phyloP scores from a whole-genome alignment of 192 early-diverging fungal species.

The Coemansia furcata region DNA sequence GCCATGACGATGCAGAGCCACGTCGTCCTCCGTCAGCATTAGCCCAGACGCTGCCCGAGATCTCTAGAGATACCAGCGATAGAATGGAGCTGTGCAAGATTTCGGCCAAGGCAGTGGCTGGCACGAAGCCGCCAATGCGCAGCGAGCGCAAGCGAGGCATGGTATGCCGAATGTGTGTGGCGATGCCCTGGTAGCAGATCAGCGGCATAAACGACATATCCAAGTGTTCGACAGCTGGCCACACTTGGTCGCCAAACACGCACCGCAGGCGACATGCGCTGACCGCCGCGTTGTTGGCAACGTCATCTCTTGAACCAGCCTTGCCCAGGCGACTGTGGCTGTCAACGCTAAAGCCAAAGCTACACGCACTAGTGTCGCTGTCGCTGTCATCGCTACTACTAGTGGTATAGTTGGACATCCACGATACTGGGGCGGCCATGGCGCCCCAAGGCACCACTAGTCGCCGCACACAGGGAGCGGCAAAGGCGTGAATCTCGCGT shows the following conservation, averaged over 20 bases:
- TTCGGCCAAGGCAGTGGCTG: conserved; percentile 28
- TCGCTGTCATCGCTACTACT: neutral
- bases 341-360: conserved; percentile 13
- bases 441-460: conserved; percentile 39
- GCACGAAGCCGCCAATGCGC: conserved; percentile 34
- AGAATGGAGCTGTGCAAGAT: conserved; percentile 11
- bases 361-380: neutral
- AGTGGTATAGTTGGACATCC: neutral
- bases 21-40: conserved; percentile 19
- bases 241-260: conserved; percentile 27
- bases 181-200: conserved; percentile 39
- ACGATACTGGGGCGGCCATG: conserved; percentile 30
- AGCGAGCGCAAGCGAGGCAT: conserved; percentile 34
- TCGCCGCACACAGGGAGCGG: conserved; percentile 7
- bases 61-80: conserved; percentile 25
- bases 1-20: conserved; percentile 21
- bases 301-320: neutral
- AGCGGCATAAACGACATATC: conserved; percentile 46
- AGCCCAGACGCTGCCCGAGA: conserved; percentile 35
- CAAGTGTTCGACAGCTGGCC: conserved; percentile 32
- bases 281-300: neutral
- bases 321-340: conserved; percentile 16
- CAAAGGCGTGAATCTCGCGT: conserved; percentile 18
- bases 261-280: conserved; percentile 14
- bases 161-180: conserved; percentile 17